phyloP scores from a whole-genome alignment of 2,329 filamentous ascomycete species.

The Clonostachys sp. region DNA sequence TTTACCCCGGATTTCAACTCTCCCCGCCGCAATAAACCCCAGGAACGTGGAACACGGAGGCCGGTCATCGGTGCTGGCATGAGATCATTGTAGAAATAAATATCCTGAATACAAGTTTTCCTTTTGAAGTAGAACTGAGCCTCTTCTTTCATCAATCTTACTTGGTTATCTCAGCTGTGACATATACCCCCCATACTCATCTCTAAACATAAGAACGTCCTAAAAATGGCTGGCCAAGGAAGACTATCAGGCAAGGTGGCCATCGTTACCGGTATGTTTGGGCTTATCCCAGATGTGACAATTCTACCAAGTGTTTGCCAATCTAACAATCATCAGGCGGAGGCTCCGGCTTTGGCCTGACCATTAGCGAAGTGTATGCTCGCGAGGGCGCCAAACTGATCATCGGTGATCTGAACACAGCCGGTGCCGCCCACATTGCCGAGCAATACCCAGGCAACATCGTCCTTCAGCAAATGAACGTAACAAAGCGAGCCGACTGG shows the following conservation, averaged over 20 bases:
- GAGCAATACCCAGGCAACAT: background rate
- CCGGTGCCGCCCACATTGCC: slow-evolving; percentile 61
- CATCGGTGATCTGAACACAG: slow-evolving; percentile 69
- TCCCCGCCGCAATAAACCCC: no score
- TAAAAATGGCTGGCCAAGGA: background rate
- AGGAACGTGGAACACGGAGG: no score
- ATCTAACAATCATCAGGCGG: background rate
- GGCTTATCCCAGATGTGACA: background rate
- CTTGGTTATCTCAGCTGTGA: no score
- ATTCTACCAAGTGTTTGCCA: background rate
- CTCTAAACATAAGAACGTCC: no score
- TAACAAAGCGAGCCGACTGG: slow-evolving; percentile 4
- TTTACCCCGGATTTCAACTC: no score
- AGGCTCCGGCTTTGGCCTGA: slow-evolving; percentile 70
- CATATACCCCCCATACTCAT: no score
- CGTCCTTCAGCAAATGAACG: slow-evolving; percentile 1
- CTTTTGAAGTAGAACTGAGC: no score
- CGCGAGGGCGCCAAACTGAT: slow-evolving; percentile 73
- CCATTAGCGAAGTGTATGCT: slow-evolving; percentile 73
- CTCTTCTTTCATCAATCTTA: no score
- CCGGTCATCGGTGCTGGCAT: no score
- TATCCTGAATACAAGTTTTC: no score
- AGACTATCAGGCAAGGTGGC: slow-evolving; percentile 39
- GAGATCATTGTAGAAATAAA: no score
- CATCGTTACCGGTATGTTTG: slow-evolving; percentile 64